Percentiles rank a stretch among this genome's conserved stretches.
phyloP scores from a whole-genome alignment of 805 yeast genomes.

The Candida ficus region DNA sequence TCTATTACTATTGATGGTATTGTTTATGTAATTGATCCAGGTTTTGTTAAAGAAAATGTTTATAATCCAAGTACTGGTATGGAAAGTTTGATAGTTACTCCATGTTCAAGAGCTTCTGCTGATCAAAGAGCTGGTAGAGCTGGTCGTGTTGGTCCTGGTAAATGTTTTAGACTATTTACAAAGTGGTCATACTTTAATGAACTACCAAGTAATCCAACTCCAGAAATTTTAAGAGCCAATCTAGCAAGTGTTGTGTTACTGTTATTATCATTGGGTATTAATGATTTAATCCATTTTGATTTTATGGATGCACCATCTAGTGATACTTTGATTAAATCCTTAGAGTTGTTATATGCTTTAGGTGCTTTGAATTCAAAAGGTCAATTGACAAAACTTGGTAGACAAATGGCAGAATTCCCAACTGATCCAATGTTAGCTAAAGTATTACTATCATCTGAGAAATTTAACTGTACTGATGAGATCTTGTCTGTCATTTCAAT shows the following conservation, averaged over 20 bases:
- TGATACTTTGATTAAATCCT: conserved; percentile 64
- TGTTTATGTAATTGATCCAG: conserved; percentile 90
- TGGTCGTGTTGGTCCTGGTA: conserved; percentile 96
- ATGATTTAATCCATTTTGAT: conserved; percentile 76
- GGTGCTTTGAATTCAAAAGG: conserved; percentile 86
- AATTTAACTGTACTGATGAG: conserved; percentile 58
- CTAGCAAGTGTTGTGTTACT: conserved; percentile 70
- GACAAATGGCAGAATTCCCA: conserved; percentile 88
- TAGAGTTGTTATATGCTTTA: conserved; percentile 77
- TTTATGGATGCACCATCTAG: conserved; percentile 88
- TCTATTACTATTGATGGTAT: conserved; percentile 96
- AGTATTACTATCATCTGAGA: conserved; percentile 58
- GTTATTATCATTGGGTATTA: conserved; percentile 77
- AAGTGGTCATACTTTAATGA: conserved; percentile 77
- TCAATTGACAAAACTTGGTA: conserved; percentile 67
- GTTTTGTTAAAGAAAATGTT: conserved; percentile 88
- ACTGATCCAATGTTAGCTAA: conserved; percentile 87
- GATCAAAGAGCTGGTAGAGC: conserved; percentile 98
- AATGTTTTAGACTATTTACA: conserved; percentile 85
- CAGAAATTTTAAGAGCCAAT: conserved; percentile 88
- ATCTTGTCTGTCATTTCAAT: conserved; percentile 73
- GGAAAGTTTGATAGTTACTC: conserved; percentile 79
- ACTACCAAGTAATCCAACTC: conserved; percentile 72
- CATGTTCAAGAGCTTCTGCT: conserved; percentile 93
- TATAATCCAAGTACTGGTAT: conserved; percentile 85